Percentiles rank a stretch among this genome's conserved stretches.
Evolutionary conservation across 2,329 filamentous ascomycete genomes (phyloP).

Genomic region (Penicillium sclerotiorum): DNA sequence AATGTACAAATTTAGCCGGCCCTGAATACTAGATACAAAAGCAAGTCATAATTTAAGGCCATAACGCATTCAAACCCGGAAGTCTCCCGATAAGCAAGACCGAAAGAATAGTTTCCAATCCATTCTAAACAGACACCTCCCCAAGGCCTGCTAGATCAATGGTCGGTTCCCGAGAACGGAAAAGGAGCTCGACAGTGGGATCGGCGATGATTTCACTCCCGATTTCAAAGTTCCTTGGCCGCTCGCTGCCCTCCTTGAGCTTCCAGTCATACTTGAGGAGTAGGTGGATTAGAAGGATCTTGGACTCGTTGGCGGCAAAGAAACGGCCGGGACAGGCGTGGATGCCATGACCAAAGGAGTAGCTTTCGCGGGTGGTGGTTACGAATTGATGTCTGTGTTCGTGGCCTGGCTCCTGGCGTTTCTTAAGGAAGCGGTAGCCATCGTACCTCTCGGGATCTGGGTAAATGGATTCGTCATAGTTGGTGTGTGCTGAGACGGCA

Average conservation of each 20-base stretch:
- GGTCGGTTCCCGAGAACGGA: slow-evolving; percentile 28
- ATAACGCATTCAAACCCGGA: too few species aligned
- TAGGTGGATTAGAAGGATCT: slow-evolving; percentile 57
- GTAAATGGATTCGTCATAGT: slow-evolving; percentile 33
- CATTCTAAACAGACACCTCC: slow-evolving; percentile 8
- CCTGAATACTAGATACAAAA: too few species aligned
- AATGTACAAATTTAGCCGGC: too few species aligned
- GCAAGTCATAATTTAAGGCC: too few species aligned
- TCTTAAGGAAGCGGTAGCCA: slow-evolving; percentile 37
- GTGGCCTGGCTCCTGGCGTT: slow-evolving; percentile 32
- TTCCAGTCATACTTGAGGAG: slow-evolving; percentile 58
- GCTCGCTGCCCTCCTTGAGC: slow-evolving; percentile 36
- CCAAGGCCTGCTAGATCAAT: slow-evolving; percentile 27
- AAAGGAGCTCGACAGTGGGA: slow-evolving; percentile 30
- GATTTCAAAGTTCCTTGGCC: slow-evolving; percentile 48
- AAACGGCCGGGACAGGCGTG: slow-evolving; percentile 56
- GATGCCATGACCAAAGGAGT: slow-evolving; percentile 42
- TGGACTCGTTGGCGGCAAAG: slow-evolving; percentile 59
- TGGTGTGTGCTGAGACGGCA: slow-evolving; percentile 28
- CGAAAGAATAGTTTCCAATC: too few species aligned
- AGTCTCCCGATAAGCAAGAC: too few species aligned
- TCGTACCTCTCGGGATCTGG: slow-evolving; percentile 34
- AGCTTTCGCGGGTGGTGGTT: slow-evolving; percentile 32
- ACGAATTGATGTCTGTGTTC: slow-evolving; percentile 34
- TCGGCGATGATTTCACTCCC: slow-evolving; percentile 48